Evolutionary conservation across 1,284 basidiomycete species (phyloP), one percentile per base, ranked within the genome.

Genomic region (Puccinia triticina): DNA sequence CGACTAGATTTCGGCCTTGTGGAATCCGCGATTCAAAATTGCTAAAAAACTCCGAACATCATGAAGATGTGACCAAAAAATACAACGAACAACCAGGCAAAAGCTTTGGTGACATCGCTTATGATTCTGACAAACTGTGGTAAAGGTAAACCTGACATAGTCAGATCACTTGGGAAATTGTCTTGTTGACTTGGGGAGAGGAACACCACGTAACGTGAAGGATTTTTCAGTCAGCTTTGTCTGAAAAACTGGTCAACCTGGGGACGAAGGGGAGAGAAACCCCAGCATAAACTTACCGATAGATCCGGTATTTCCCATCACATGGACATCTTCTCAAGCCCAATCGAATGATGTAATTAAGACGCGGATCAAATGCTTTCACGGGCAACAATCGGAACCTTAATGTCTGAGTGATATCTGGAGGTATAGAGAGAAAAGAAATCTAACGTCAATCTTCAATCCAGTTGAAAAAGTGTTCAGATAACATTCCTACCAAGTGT

Each of bases 221-320:
- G 40, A 12, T 43, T 16, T 55, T n/a, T 77, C 21, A 69, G 23
- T 32, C 32, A 53, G 29, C n/a, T n/a, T n/a, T n/a, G 2, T 29
- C 26, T 12, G 29, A 7, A 23, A 29, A 72, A 53, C 7, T 1
- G 3, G 29, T 26, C 14, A 10, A 46, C 18, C 37, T 75, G 18
- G 37, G 16, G 26, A 61, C 3, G 23, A n/a, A n/a, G 5, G 32
- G 14, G 29, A 46, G 23, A 29, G 26, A 21, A 64, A 32, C 12
- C 14, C 23, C 48, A 34, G 40, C 40, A 40, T 5, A 18, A 46
- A 29, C 71, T 79, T 7, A 79, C 77, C 77, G 61, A n/a, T 71
- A 79, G 14, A 79, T 71, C 7, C 77, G 77, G 37, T 71, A 79
- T 50, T 79, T 79, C 21, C 77, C 77, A 66, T 79, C 77, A 21